Percentiles rank a stretch among this genome's conserved stretches.
phyloP scores from a whole-genome alignment of 768 basidiomycete genomes.

The Boletus eberwhitei region DNA sequence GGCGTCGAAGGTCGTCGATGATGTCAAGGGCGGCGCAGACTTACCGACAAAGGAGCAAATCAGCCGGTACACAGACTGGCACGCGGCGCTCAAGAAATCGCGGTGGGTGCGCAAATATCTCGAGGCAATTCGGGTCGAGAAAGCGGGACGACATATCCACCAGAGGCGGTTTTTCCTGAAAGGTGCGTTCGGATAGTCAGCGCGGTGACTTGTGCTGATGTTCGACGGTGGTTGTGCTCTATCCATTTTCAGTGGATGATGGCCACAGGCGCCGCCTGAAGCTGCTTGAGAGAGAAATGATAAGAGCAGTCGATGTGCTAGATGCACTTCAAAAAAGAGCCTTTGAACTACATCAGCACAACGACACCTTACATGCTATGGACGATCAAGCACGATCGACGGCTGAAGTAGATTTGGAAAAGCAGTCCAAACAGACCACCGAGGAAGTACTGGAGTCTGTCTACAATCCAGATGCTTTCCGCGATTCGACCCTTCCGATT shows the following conservation, averaged over 20 bases:
- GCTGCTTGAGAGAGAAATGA: conserved; percentile 29
- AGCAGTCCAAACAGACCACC: neutral
- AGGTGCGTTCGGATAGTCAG: conserved; percentile 11
- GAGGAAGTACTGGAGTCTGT: neutral
- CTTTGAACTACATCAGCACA: conserved; percentile 11
- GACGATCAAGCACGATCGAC: neutral
- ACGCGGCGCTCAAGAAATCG: conserved; percentile 15
- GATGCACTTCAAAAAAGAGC: conserved; percentile 20
- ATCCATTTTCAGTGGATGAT: conserved; percentile 23
- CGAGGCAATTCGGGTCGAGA: conserved; percentile 33
- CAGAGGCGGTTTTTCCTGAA: conserved; percentile 33
- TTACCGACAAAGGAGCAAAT: conserved; percentile 22
- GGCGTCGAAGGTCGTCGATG: conserved; percentile 26
- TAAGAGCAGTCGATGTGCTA: conserved; percentile 17
- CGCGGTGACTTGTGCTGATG: neutral
- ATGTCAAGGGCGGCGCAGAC: conserved; percentile 2
- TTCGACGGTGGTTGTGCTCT: too few relatives aligned
- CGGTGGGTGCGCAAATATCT: conserved; percentile 27
- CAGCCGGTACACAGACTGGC: conserved; percentile 8
- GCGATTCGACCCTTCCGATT: neutral
- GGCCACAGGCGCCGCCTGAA: conserved; percentile 31
- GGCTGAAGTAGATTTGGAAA: neutral
- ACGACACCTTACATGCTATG: conserved; percentile 3
- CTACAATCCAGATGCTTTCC: neutral
- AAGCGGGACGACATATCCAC: conserved; percentile 31